Evolutionary conservation across 1,284 basidiomycete genomes (phyloP).

Genomic region (Tilletia caries): DNA sequence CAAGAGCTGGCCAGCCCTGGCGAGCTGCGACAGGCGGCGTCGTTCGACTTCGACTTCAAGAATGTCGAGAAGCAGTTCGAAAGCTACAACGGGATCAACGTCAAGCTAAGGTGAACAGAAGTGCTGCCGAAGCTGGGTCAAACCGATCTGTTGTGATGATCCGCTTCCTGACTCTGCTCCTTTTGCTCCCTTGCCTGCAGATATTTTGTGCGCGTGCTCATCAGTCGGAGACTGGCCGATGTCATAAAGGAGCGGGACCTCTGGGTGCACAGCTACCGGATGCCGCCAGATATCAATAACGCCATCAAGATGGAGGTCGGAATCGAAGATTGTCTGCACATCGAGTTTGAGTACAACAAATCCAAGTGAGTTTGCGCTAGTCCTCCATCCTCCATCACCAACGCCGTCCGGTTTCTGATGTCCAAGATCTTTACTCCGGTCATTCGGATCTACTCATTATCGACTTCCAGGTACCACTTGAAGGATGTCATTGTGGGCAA

Average conservation of each 20-base stretch:
- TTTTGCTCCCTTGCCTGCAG: slow-evolving; percentile 7
- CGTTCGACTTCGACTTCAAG: slow-evolving; percentile 94
- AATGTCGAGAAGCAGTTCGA: slow-evolving; percentile 99
- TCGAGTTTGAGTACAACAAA: slow-evolving; percentile 99
- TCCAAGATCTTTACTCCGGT: no score
- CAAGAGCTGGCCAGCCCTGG: slow-evolving; percentile 91
- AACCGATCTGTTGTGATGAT: not conserved
- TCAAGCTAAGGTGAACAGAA: slow-evolving; percentile 67
- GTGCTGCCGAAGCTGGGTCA: not conserved
- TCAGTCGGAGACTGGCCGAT: slow-evolving; percentile 86
- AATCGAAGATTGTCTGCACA: slow-evolving; percentile 96
- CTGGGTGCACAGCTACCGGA: slow-evolving; percentile 97
- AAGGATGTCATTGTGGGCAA: slow-evolving; percentile 99
- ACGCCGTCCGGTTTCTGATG: not conserved
- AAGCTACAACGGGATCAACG: slow-evolving; percentile 95
- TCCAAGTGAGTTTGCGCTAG: slow-evolving; percentile 63
- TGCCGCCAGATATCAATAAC: slow-evolving; percentile 96
- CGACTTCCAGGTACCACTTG: slow-evolving; percentile 70
- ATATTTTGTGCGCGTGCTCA: slow-evolving; percentile 88
- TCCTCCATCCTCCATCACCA: not conserved
- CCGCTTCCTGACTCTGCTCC: not conserved
- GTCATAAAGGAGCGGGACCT: slow-evolving; percentile 86
- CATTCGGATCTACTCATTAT: no score
- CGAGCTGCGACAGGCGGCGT: slow-evolving; percentile 89
- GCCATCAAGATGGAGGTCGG: slow-evolving; percentile 99